Evolutionary conservation across 345 rosid species (phyloP).

Genomic region (Eucalyptus grandis): DNA sequence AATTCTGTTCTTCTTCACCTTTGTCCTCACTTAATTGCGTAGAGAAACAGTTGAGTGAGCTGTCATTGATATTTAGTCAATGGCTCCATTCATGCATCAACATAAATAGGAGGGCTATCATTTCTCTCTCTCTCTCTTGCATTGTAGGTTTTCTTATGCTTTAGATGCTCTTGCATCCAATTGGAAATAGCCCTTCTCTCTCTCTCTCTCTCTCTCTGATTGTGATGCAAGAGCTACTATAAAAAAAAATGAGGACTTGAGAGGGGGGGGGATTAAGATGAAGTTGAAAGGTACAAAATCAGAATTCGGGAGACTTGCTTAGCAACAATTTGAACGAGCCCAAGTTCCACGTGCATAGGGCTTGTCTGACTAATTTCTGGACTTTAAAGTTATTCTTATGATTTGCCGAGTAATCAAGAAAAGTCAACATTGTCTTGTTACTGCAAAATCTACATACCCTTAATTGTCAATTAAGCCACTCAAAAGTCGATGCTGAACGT

Average conservation of each 20-base stretch:
- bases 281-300: not conserved
- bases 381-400: not conserved
- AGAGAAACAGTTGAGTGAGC: no score
- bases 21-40: no score
- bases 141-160: no score
- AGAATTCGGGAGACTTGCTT: not conserved
- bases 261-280: not conserved
- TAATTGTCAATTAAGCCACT: not conserved
- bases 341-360: not conserved
- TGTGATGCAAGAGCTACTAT: not conserved
- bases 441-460: not conserved
- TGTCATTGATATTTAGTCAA: no score
- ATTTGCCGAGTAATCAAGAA: not conserved
- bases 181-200: not conserved
- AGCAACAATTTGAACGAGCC: not conserved
- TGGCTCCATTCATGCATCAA: no score
- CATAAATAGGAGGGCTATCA: no score
- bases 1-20: no score
- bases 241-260: not conserved
- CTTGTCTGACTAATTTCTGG: not conserved
- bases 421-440: not conserved
- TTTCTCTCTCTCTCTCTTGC: no score
- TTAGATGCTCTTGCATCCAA: no score
- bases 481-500: accelerated
- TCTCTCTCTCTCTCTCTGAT: not conserved